Evolutionary conservation across 169 alveolate species (phyloP), one percentile per base, ranked within the genome.

Genomic region (Plasmodium vinckei): DNA sequence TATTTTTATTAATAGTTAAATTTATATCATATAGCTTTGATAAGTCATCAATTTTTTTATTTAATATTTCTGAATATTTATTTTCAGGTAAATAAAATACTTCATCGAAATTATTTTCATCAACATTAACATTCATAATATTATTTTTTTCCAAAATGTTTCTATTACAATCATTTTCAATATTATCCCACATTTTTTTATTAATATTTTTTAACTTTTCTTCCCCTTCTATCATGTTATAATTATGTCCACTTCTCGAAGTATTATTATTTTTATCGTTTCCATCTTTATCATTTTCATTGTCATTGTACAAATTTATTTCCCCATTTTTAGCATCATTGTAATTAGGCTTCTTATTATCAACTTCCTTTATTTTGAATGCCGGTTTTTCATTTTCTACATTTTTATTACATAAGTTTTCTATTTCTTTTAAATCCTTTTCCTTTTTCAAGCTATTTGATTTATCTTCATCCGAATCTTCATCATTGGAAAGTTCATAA

Each of bases 1-100:
- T 82, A 82, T 82, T 82, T 82, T 82, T 82, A 82, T 82, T 82
- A 33, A 82, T 82, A 5, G 90, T 82, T 82, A 82, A 82, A 67
- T 82, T 42, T 44, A 82, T 15, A n/a, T 82, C 44, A 82, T 82
- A 82, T 61, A 82, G 27, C 49, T 82, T 65, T 61, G 79, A 67
- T 71, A 82, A 47, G 53, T 82, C 90, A 46, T 65, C 82, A 39
- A 82, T 65, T 82, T 82, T 82, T 54, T 67, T 61, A 60, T 82
- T 82, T 47, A 82, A 15, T 19, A 44, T 65, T 39, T 67, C 82
- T 49, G 90, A 82, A 51, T 82, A 82, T 67, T 82, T 82, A 82
- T 82, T 82, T 67, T 68, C 84, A n/a, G 84, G 63, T 64, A 82
- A 47, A 9, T 27, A 33, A 67, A 82, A 82, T 67, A 82, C 21